Percentiles rank a stretch among this genome's conserved stretches.
phyloP scores from a whole-genome alignment of 2,329 filamentous ascomycete species.

The Pseudogymnoascus sp. region DNA sequence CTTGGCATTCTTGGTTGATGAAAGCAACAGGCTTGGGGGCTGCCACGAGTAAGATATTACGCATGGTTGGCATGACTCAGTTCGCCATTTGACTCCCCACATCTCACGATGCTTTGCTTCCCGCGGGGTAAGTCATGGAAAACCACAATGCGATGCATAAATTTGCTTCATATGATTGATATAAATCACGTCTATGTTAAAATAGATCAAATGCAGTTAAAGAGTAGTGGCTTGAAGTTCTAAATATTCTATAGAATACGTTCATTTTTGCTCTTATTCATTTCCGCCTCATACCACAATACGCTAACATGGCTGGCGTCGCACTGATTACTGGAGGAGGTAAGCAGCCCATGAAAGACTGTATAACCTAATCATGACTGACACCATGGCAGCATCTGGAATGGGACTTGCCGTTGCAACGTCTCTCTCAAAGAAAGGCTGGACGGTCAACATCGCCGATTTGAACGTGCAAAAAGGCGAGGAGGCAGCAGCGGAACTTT shows the following conservation, averaged over 20 bases:
- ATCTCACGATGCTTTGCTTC: neutral
- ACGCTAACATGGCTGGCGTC: neutral
- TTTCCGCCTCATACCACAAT: neutral
- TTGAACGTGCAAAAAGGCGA: conserved; percentile 8
- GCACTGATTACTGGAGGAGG: conserved; percentile 13
- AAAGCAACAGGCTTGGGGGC: neutral
- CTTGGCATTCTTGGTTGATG: neutral
- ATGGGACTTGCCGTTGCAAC: conserved; percentile 12
- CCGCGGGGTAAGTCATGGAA: neutral
- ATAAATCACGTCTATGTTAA: neutral
- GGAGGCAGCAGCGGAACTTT: neutral
- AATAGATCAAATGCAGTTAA: neutral
- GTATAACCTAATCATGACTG: neutral
- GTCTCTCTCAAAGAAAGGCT: conserved; percentile 10
- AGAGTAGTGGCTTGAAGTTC: neutral
- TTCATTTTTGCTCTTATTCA: neutral
- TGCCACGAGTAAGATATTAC: neutral
- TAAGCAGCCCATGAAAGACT: neutral
- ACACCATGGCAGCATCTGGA: conserved; percentile 7
- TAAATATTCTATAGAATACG: neutral
- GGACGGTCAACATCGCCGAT: conserved; percentile 10
- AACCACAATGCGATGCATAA: neutral
- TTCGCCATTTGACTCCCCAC: neutral
- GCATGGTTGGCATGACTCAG: neutral
- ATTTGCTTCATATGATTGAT: neutral